phyloP scores from a whole-genome alignment of 164 flowering plant genomes.

The Magnolia changhungtana region DNA sequence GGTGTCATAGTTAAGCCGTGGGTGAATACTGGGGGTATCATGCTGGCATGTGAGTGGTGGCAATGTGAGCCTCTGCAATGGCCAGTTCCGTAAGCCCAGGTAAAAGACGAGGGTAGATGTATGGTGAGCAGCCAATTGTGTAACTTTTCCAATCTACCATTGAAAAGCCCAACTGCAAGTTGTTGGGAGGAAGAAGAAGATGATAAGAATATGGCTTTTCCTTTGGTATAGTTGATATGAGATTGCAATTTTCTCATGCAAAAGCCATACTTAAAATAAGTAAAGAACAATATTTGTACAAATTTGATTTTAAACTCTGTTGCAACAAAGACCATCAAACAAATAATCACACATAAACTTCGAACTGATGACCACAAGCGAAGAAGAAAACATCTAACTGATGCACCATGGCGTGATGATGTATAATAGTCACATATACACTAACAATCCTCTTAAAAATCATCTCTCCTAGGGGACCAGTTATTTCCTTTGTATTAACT shows the following conservation, averaged over 20 bases:
- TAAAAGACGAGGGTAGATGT: too few species aligned
- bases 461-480: too few species aligned
- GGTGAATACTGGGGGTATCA: not conserved
- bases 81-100: not conserved
- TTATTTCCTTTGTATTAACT: too few species aligned
- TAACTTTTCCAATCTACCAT: not conserved
- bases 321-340: not conserved
- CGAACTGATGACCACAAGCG: too few species aligned
- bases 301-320: not conserved
- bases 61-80: not conserved
- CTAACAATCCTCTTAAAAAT: too few species aligned
- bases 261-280: not conserved
- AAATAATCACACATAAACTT: not conserved
- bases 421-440: too few species aligned
- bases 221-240: not conserved
- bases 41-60: not conserved
- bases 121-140: not conserved
- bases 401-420: too few species aligned
- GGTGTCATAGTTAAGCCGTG: not conserved
- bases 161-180: not conserved
- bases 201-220: not conserved
- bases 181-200: not conserved
- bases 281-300: not conserved
- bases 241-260: not conserved
- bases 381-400: too few species aligned